Percentiles rank a stretch among this genome's conserved stretches.
These are phyloP conservation scores for Ceriops tagal DNA, from an alignment of 345 rosid genomes.

Conservation along the genomic window DNA sequence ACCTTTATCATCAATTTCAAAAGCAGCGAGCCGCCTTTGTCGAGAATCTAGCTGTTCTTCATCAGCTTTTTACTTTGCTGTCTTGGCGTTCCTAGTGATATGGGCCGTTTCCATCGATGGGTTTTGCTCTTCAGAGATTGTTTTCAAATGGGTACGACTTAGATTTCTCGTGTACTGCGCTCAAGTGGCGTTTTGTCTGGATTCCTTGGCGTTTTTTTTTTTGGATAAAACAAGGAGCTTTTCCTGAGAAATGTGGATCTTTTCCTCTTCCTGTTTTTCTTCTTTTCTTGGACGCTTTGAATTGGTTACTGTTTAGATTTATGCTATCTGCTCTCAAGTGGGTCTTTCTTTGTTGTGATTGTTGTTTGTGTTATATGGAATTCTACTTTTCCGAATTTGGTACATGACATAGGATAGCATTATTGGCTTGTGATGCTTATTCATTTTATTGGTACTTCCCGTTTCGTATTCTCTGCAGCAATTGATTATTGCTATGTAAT, in stretches of 20 bases:
- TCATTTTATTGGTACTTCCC: background rate
- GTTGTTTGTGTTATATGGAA: conserved; percentile 1
- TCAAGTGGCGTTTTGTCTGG: background rate
- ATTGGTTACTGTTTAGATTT: conserved; percentile 13
- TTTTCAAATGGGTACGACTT: conserved; percentile 15
- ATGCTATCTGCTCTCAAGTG: conserved; percentile 11
- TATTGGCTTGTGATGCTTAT: background rate
- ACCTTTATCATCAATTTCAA: background rate
- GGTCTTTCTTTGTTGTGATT: conserved; percentile 1
- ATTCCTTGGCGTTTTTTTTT: background rate
- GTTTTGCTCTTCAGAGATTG: conserved; percentile 18
- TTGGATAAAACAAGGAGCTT: background rate
- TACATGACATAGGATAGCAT: background rate
- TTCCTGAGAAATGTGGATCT: conserved; percentile 11
- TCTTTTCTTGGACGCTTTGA: background rate
- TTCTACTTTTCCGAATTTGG: conserved; percentile 18
- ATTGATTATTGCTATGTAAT: conserved; percentile 9
- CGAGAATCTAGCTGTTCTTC: background rate
- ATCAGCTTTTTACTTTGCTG: background rate
- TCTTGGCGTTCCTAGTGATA: conserved; percentile 9
- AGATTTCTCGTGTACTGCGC: conserved; percentile 3
- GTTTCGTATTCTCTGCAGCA: background rate
- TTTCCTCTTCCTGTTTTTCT: background rate
- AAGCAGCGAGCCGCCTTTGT: background rate
- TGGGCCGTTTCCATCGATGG: conserved; percentile 16